These are phyloP conservation scores for Hapsidospora chrysogenum DNA, from an alignment of 495 filamentous ascomycete genomes.

Conservation along the genomic window DNA sequence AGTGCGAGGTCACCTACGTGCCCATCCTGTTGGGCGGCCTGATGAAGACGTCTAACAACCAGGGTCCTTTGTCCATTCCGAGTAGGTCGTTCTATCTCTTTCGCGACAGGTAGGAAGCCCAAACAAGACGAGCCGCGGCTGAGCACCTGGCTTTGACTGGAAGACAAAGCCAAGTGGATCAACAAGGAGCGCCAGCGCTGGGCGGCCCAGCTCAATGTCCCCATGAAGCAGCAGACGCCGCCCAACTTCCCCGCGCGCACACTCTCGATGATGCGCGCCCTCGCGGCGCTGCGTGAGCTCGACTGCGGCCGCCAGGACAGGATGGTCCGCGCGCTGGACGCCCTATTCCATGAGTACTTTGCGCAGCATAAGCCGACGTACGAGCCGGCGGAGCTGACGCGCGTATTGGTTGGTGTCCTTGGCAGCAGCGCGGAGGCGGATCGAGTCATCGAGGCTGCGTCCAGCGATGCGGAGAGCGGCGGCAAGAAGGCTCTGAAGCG, in stretches of 20 bases:
- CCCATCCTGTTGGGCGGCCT: conserved; percentile 56
- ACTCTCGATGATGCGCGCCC: conserved; percentile 30
- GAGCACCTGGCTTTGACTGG: too few species aligned
- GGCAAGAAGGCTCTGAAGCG: conserved; percentile 33
- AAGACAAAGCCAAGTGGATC: conserved; percentile 57
- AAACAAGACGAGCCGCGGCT: too few species aligned
- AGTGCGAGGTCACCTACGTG: conserved; percentile 42
- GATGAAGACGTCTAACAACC: conserved; percentile 50
- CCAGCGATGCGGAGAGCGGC: conserved; percentile 23
- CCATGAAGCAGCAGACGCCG: conserved; percentile 32
- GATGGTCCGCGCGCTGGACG: conserved; percentile 26
- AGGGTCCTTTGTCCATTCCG: conserved; percentile 47
- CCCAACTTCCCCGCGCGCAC: conserved; percentile 44
- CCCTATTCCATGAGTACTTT: conserved; percentile 43
- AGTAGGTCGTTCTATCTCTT: too few species aligned
- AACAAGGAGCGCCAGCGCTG: conserved; percentile 42
- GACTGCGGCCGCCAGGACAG: conserved; percentile 18
- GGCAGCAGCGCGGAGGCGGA: conserved; percentile 28
- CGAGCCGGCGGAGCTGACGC: conserved; percentile 28
- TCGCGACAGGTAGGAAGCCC: too few species aligned
- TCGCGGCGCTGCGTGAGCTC: conserved; percentile 17
- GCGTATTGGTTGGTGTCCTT: conserved; percentile 29
- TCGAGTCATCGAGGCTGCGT: conserved; percentile 13
- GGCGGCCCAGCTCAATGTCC: conserved; percentile 40
- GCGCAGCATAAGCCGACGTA: conserved; percentile 30